Base-by-base conservation (phyloP, 2,329 filamentous ascomycete genomes). In the Sporothrix dimorphospora region DNA sequence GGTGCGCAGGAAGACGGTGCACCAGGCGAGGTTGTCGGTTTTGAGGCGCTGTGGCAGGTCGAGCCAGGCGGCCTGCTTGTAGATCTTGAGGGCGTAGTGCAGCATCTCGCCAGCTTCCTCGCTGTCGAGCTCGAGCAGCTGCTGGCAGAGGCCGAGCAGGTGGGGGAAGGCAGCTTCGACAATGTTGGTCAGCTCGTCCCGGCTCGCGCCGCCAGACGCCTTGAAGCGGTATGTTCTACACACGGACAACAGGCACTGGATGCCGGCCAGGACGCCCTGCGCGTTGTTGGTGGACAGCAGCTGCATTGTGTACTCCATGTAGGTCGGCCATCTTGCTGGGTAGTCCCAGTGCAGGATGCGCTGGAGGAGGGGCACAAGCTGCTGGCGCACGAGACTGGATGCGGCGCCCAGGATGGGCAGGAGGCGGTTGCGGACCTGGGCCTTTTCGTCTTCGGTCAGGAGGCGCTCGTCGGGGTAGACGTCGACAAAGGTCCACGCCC, bases 21-120 rank as follows among this genome's bases (percentile, higher is more conserved):
- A 98, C 96, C 96, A 99, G 74, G 92, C 93, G 74, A 98, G 92
- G 80, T 97, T 97, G 73, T 91, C 89, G 75, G 93, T 87, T 77
- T 94, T 92, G 76, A 93, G 89, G 79, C 92, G 91, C 85, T 34
- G 93, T 91, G 71, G 75, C 67, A 99, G 89, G 78, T 98, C 96
- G 78, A 98, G 93, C 87, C 97, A 99, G 78, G 97, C 97, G 65
- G 96, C 94, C 83, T 99, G 95, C 84, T 99, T 99, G 84, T 97
- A 99, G 49, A 94, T 91, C 85, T 99, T 99, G 79, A 99, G 88
- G 71, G 97, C 93, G 72, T 97, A 91, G 80, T 97, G 92, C 77
- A 99, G 86, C 92, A 99, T 98, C 84, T 98, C 96, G 73, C 93
- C 95, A 21, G 95, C 96, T 82, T 99, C 96, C 77, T 97, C 86